Conservation (phyloP, 108 stramenopile genomes). For the Epithemia pelagica region DNA sequence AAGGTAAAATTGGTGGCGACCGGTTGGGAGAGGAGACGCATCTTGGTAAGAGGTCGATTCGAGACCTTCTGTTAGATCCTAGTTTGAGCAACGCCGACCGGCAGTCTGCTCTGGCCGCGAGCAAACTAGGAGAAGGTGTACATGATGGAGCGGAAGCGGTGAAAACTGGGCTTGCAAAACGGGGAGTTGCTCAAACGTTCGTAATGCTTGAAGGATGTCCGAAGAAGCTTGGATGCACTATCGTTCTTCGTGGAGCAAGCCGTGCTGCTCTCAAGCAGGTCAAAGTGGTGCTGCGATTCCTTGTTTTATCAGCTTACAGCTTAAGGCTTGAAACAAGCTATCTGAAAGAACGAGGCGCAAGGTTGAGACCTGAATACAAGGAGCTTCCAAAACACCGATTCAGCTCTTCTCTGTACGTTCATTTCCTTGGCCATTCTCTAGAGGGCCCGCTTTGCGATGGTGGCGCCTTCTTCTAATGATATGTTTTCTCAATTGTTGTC, state of each 20-base stretch:
- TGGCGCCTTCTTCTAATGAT: too few species aligned
- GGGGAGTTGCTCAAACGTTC: conserved; percentile 77
- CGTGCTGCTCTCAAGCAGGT: conserved; percentile 76
- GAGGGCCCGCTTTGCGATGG: too few species aligned
- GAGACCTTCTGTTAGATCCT: conserved; percentile 29
- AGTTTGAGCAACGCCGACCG: conserved; percentile 54
- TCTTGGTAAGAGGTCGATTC: conserved; percentile 25
- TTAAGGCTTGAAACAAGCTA: conserved; percentile 90
- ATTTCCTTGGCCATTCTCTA: too few species aligned
- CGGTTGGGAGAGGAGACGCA: conserved; percentile 6
- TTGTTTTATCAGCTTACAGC: conserved; percentile 87
- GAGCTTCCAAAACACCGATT: conserved; percentile 35
- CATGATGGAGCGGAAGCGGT: conserved; percentile 79
- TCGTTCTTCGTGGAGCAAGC: conserved; percentile 84
- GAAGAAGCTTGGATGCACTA: conserved; percentile 82
- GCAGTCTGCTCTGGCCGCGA: conserved; percentile 72
- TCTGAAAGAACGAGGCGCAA: conserved; percentile 76
- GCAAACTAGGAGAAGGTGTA: conserved; percentile 66
- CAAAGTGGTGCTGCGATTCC: conserved; percentile 78
- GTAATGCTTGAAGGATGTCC: conserved; percentile 90
- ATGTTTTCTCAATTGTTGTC: too few species aligned
- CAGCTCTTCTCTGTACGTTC: conserved; percentile 69
- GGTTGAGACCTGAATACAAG: conserved; percentile 45
- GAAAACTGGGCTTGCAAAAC: conserved; percentile 66
- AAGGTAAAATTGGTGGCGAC: background rate